Percentiles rank a stretch among this genome's conserved stretches.
Conservation (phyloP, 768 basidiomycete genomes). For the Phaeotremella fagi region DNA sequence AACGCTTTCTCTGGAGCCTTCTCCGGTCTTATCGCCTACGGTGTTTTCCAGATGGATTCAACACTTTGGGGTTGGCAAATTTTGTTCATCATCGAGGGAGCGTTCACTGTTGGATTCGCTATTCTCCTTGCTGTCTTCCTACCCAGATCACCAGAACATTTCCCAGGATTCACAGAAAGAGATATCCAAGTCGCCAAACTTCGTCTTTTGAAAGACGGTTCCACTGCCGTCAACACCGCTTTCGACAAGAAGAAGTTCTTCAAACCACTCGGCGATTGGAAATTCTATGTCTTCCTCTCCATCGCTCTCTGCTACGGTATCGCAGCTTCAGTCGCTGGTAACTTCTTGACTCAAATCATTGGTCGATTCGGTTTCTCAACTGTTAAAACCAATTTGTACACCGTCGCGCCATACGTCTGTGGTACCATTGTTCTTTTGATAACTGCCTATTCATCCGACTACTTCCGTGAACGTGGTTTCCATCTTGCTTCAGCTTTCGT, state of each 20-base stretch:
- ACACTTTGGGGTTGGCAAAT: conserved; percentile 56
- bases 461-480: conserved; percentile 48
- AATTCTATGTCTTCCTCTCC: conserved; percentile 19
- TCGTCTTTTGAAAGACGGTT: conserved; percentile 54
- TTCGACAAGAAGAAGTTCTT: conserved; percentile 20
- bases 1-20: conserved; percentile 24
- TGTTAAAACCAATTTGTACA: conserved; percentile 57
- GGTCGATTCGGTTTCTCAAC: conserved; percentile 54
- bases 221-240: conserved; percentile 51
- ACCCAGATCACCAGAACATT: conserved; percentile 8
- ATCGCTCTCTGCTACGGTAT: conserved; percentile 22
- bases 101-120: conserved; percentile 47
- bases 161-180: conserved; percentile 13
- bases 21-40: conserved; percentile 52
- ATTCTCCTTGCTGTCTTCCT: conserved; percentile 51
- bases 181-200: conserved; percentile 23
- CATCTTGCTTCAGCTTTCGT: conserved; percentile 15
- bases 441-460: conserved; percentile 56
- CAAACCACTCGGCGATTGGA: conserved; percentile 21
- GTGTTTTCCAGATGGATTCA: conserved; percentile 54
- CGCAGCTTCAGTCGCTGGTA: conserved; percentile 54
- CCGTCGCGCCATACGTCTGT: conserved; percentile 57
- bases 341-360: conserved; percentile 56
- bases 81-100: conserved; percentile 57
- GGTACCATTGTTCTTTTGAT: conserved; percentile 52